Percentiles rank a stretch among this genome's conserved stretches.
Evolutionary conservation across 208 protist species (phyloP).

Genomic region (Leishmania tarentolae): DNA sequence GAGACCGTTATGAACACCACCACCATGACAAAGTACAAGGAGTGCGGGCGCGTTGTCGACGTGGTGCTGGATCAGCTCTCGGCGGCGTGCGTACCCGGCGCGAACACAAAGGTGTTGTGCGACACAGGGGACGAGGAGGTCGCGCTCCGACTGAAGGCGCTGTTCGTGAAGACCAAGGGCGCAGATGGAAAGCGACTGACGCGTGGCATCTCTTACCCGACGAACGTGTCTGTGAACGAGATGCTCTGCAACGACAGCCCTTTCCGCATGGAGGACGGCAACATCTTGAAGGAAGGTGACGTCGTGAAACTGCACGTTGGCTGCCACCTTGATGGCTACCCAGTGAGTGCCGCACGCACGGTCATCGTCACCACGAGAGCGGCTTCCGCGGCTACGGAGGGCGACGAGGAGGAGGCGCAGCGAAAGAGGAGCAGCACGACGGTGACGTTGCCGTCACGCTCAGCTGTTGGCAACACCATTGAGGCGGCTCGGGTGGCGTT

Average conservation of each 20-base stretch:
- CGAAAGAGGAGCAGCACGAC: not conserved
- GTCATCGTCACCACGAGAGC: conserved; percentile 62
- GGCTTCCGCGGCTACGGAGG: not conserved
- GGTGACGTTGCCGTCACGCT: conserved; percentile 14
- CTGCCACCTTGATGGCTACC: conserved; percentile 98
- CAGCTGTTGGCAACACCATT: conserved; percentile 88
- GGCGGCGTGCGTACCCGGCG: conserved; percentile 69
- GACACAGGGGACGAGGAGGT: conserved; percentile 68
- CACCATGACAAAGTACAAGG: conserved; percentile 97
- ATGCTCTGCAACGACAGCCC: conserved; percentile 97
- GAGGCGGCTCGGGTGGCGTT: conserved; percentile 94
- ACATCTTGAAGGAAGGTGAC: conserved; percentile 84
- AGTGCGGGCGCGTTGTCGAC: conserved; percentile 91
- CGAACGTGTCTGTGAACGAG: conserved; percentile 98
- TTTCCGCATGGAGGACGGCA: conserved; percentile 71
- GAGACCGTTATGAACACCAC: conserved; percentile 83
- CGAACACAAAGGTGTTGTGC: conserved; percentile 74
- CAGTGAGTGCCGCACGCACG: conserved; percentile 94
- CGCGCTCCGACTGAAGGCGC: conserved; percentile 36
- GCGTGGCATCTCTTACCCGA: conserved; percentile 97
- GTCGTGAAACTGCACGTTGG: conserved; percentile 98
- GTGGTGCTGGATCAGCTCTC: conserved; percentile 85
- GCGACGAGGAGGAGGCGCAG: conserved; percentile 6
- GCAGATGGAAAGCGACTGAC: conserved; percentile 54
- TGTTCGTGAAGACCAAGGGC: conserved; percentile 80